phyloP scores from a whole-genome alignment of 306 rosid species.

The Cucumis melo region DNA sequence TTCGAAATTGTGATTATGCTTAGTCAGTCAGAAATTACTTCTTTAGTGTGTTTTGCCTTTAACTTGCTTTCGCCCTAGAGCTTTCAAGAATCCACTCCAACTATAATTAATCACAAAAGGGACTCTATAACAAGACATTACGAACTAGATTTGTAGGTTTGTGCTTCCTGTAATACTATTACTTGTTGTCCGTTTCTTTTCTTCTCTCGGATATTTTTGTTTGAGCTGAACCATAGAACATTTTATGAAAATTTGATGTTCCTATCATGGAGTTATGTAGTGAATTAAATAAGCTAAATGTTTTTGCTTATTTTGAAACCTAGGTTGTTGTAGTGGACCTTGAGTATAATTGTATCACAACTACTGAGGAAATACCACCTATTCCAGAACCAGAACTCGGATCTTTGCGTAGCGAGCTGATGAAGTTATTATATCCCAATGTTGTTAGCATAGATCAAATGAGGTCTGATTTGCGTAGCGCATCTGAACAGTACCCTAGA shows the following conservation, averaged over 20 bases:
- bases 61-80: not conserved
- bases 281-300: not conserved
- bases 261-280: not conserved
- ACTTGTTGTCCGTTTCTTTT: not conserved
- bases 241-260: not conserved
- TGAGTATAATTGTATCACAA: slow-evolving; percentile 67
- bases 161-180: not conserved
- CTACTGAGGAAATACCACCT: slow-evolving; percentile 91
- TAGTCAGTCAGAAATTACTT: not conserved
- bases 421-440: slow-evolving; percentile 64
- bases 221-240: not conserved
- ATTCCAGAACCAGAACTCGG: slow-evolving; percentile 86
- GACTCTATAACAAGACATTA: not conserved
- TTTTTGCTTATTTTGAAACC: slow-evolving; percentile 12
- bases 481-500: slow-evolving; percentile 46
- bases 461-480: slow-evolving; percentile 37
- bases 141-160: not conserved
- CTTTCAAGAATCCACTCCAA: not conserved
- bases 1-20: not conserved
- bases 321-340: slow-evolving; percentile 98
- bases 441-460: slow-evolving; percentile 81
- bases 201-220: not conserved
- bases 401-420: slow-evolving; percentile 61
- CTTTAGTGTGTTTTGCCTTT: not conserved
- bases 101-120: not conserved